Percentiles rank a stretch among this genome's conserved stretches.
phyloP scores from a whole-genome alignment of 1,139 yeast species.

The Wickerhamomyces sp. region DNA sequence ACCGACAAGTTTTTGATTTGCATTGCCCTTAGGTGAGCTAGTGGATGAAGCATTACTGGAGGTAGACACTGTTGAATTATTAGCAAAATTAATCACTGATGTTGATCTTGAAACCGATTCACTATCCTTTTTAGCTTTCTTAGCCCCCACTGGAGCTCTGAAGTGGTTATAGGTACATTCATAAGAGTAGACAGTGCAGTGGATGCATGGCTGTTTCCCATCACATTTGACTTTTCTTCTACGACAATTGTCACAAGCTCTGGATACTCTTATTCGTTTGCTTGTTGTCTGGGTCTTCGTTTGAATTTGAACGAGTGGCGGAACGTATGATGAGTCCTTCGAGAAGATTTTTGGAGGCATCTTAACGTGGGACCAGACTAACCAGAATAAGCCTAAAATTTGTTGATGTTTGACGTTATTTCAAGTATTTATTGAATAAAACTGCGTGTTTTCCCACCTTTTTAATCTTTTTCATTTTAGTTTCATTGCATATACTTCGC shows the following conservation, averaged over 20 bases:
- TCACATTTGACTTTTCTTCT: slow-evolving; percentile 83
- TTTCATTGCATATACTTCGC: too few species aligned
- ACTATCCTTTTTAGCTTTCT: slow-evolving; percentile 5
- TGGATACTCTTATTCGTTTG: slow-evolving; percentile 68
- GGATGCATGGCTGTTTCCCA: slow-evolving; percentile 83
- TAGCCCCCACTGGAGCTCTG: slow-evolving; percentile 24
- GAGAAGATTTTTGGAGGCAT: slow-evolving; percentile 23
- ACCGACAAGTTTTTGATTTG: slow-evolving; percentile 26
- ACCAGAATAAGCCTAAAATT: too few species aligned
- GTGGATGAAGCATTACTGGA: too few species aligned
- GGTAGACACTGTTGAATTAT: too few species aligned
- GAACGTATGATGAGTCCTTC: slow-evolving; percentile 20
- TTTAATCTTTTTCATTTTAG: too few species aligned
- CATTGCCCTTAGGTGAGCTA: slow-evolving; percentile 1
- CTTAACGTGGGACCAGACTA: not conserved
- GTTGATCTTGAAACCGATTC: not conserved
- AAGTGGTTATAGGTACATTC: slow-evolving; percentile 49
- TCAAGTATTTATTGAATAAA: too few species aligned
- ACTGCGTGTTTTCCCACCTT: too few species aligned
- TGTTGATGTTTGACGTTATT: too few species aligned
- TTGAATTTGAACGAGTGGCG: slow-evolving; percentile 21
- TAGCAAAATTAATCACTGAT: too few species aligned
- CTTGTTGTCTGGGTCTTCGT: slow-evolving; percentile 20
- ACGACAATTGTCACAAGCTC: slow-evolving; percentile 81
- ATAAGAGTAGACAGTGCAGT: slow-evolving; percentile 75